Conservation (phyloP, 2,329 filamentous ascomycete species). For the Raffaelea deltoideospora region DNA sequence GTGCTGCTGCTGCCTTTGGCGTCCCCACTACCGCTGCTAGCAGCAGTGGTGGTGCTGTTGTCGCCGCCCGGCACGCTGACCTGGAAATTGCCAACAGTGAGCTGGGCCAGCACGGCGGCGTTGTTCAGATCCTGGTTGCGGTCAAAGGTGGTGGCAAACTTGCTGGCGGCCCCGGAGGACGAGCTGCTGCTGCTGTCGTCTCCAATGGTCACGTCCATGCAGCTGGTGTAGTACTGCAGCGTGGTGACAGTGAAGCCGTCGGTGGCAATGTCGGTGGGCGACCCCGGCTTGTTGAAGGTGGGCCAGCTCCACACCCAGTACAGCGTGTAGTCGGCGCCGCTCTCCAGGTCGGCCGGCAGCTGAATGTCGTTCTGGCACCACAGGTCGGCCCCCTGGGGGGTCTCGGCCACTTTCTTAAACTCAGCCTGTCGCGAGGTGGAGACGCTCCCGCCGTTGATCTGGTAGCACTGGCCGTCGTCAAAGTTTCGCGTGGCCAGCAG, state of each 20-base stretch:
- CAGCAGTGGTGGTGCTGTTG: constrained; percentile 6
- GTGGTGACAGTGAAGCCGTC: constrained; percentile 16
- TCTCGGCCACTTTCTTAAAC: constrained; percentile 34
- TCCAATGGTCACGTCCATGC: constrained; percentile 24
- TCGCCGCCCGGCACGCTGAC: constrained; percentile 15
- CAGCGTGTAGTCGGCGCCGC: constrained; percentile 56
- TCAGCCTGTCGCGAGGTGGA: constrained; percentile 41
- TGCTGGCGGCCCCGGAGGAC: neutral
- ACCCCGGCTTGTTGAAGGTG: constrained; percentile 28
- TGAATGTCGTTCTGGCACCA: constrained; percentile 72
- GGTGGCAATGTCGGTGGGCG: constrained; percentile 16
- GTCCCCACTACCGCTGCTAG: constrained; percentile 1
- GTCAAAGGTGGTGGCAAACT: constrained; percentile 15
- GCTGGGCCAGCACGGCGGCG: constrained; percentile 29
- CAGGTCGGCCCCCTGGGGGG: constrained; percentile 41
- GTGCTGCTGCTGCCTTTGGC: constrained; percentile 8
- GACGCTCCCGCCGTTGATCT: constrained; percentile 49
- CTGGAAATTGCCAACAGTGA: constrained; percentile 25
- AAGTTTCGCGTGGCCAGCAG: constrained; percentile 67
- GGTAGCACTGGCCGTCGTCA: constrained; percentile 84
- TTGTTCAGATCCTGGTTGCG: constrained; percentile 24
- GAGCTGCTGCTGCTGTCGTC: neutral
- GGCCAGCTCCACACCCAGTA: constrained; percentile 99
- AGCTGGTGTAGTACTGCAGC: constrained; percentile 22
- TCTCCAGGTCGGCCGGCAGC: constrained; percentile 50